Conservation (phyloP, 202 grass and related monocot species). For the Setaria italica region DNA sequence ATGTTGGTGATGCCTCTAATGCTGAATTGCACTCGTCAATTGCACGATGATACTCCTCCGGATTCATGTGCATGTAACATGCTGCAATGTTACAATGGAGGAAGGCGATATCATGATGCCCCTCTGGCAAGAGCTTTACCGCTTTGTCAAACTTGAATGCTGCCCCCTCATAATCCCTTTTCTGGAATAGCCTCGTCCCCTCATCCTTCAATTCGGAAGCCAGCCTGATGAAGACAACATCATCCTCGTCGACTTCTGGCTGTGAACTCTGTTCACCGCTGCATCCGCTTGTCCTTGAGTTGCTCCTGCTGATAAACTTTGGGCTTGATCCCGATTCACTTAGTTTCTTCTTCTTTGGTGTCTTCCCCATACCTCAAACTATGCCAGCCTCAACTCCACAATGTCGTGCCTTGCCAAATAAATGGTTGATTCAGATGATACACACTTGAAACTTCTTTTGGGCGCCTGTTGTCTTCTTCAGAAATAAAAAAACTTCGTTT, state of each 20-base stretch:
- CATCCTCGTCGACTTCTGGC: conserved; percentile 51
- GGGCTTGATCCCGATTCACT: conserved; percentile 57
- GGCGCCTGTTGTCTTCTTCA: conserved; percentile 7
- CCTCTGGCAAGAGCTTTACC: conserved; percentile 69
- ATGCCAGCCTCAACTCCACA: conserved; percentile 9
- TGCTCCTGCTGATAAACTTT: conserved; percentile 42
- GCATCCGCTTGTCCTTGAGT: conserved; percentile 43
- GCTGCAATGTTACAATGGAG: conserved; percentile 81
- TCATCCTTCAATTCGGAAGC: conserved; percentile 75
- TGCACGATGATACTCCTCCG: conserved; percentile 67
- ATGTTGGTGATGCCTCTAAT: conserved; percentile 64
- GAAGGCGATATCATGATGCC: conserved; percentile 65
- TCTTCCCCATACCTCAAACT: conserved; percentile 66
- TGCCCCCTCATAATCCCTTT: conserved; percentile 75
- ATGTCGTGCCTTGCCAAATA: neutral
- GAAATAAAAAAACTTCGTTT: neutral
- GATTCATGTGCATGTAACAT: conserved; percentile 91
- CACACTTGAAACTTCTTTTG: neutral
- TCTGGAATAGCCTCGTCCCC: conserved; percentile 76
- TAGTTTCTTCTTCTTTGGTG: conserved; percentile 64
- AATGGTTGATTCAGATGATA: conserved; percentile 4
- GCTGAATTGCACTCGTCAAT: conserved; percentile 78
- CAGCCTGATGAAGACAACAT: conserved; percentile 47
- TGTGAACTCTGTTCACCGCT: conserved; percentile 50
- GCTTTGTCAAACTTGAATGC: conserved; percentile 75